Conservation (phyloP, 1,284 basidiomycete genomes). For the Pseudozyma thailandica region DNA sequence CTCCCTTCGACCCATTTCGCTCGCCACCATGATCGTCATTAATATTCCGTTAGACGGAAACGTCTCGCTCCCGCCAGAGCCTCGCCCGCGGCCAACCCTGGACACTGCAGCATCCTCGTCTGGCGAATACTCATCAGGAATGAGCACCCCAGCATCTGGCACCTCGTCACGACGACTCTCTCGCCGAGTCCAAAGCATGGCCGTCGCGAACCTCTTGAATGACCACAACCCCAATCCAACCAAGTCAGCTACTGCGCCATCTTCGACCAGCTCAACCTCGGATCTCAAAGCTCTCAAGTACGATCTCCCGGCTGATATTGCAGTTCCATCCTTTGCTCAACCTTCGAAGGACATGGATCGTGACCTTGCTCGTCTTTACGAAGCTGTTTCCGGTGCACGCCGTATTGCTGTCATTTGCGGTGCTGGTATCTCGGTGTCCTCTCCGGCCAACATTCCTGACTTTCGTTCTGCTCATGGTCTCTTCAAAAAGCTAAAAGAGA, state of each 20-base stretch:
- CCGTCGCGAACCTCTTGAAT: constrained; percentile 27
- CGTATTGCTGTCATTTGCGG: constrained; percentile 87
- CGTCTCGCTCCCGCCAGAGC: constrained; percentile 44
- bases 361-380: constrained; percentile 62
- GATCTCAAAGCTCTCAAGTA: constrained; percentile 54
- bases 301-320: constrained; percentile 46
- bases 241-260: not conserved
- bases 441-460: constrained; percentile 89
- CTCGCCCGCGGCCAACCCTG: constrained; percentile 20
- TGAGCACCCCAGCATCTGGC: constrained; percentile 12
- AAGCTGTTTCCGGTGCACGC: constrained; percentile 78
- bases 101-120: constrained; percentile 4
- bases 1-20: not conserved
- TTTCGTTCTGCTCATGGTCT: constrained; percentile 86
- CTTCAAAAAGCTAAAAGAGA: constrained; percentile 80
- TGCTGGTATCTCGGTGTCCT: constrained; percentile 82
- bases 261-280: constrained; percentile 20
- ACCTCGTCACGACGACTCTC: constrained; percentile 34
- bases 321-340: constrained; percentile 47
- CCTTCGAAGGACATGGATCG: constrained; percentile 49
- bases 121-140: constrained; percentile 18
- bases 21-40: constrained; percentile 38
- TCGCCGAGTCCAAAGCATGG: constrained; percentile 43
- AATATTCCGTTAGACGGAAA: constrained; percentile 25
- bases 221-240: constrained; percentile 15